A percentile compares a stretch with the other conserved stretches of the same genome.
Conservation (phyloP, 176 grass and related monocot species). For the Dendrocalamus sinicus region DNA sequence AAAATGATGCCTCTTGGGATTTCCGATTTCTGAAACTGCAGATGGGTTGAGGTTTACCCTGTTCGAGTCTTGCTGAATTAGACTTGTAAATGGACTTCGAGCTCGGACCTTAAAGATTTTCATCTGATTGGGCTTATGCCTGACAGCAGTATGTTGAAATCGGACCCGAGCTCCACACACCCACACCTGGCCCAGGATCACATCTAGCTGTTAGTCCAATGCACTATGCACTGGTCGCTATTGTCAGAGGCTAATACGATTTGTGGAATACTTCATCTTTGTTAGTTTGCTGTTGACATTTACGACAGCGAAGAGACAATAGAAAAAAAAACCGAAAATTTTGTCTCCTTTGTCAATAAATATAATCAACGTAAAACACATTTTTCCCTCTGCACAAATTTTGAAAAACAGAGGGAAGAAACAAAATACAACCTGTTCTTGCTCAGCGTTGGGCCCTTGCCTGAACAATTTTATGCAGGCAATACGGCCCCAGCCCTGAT, state of each 20-base stretch:
- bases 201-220: not conserved
- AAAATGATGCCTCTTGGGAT: not conserved
- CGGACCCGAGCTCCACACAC: too few relatives aligned
- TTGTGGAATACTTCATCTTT: not conserved
- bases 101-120: not conserved
- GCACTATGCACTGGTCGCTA: not conserved
- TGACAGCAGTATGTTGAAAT: not conserved
- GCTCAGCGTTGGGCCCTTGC: constrained; percentile 35
- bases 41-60: not conserved
- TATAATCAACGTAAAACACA: not conserved
- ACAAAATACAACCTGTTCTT: constrained; percentile 26
- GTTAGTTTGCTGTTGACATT: not conserved
- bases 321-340: not conserved
- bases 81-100: too few relatives aligned
- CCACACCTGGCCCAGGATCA: not conserved
- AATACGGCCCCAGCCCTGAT: not conserved
- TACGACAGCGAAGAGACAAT: not conserved
- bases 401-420: not conserved
- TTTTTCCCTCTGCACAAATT: not conserved
- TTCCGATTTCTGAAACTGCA: not conserved
- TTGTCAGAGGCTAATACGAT: not conserved
- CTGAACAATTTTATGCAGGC: not conserved
- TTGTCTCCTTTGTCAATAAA: not conserved
- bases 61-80: too few relatives aligned
- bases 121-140: not conserved